Conservation (phyloP, 805 yeast genomes). For the Yamadazyma ubonensis region DNA sequence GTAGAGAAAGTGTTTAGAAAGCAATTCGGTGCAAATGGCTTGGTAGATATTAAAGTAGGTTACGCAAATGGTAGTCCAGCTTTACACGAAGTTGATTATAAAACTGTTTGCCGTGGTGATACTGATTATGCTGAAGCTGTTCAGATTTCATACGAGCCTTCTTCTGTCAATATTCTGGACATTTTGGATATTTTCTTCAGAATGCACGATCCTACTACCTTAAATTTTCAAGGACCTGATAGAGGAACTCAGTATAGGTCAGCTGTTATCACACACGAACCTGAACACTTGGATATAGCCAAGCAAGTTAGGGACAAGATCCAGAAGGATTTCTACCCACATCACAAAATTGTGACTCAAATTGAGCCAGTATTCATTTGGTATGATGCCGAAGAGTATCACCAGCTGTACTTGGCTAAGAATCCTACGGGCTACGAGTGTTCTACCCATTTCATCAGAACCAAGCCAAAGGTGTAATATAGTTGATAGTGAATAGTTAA, state of each 20-base stretch:
- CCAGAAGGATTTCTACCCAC: slow-evolving; percentile 77
- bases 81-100: slow-evolving; percentile 44
- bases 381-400: slow-evolving; percentile 96
- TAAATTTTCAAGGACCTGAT: slow-evolving; percentile 84
- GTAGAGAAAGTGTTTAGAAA: slow-evolving; percentile 81
- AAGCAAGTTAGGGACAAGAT: slow-evolving; percentile 46
- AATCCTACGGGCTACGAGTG: slow-evolving; percentile 90
- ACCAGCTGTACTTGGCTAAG: slow-evolving; percentile 74
- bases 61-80: slow-evolving; percentile 82
- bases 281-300: slow-evolving; percentile 48
- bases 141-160: slow-evolving; percentile 81
- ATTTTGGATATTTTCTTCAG: slow-evolving; percentile 81
- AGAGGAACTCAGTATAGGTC: slow-evolving; percentile 88
- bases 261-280: slow-evolving; percentile 67
- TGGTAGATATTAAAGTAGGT: slow-evolving; percentile 81
- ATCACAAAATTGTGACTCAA: slow-evolving; percentile 63
- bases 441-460: slow-evolving; percentile 81
- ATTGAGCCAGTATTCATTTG: slow-evolving; percentile 67
- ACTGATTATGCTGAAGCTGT: slow-evolving; percentile 80
- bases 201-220: slow-evolving; percentile 92
- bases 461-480: slow-evolving; percentile 43
- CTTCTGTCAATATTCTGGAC: slow-evolving; percentile 53
- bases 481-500: too few species aligned
- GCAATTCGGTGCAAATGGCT: slow-evolving; percentile 60
- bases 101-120: slow-evolving; percentile 71